Percentiles rank a stretch among this genome's conserved stretches.
Conservation (phyloP, 371 early-diverging fungal species). For the Vairimorpha apis region DNA sequence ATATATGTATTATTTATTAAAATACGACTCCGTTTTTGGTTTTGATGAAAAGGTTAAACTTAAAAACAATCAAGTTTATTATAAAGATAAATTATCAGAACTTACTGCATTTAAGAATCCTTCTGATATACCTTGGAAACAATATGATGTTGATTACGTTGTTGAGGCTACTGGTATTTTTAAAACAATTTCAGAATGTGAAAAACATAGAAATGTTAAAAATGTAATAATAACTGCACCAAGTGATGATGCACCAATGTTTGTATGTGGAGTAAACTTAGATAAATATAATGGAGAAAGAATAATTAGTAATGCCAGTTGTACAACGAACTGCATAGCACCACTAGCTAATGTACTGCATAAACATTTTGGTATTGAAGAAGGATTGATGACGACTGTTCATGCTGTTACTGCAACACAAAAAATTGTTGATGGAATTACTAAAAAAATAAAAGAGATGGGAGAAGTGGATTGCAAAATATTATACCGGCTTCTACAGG, state of each 20-base stretch:
- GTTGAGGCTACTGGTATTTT: slow-evolving; percentile 97
- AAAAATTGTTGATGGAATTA: slow-evolving; percentile 95
- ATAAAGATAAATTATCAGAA: slow-evolving; percentile 71
- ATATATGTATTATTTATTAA: slow-evolving; percentile 86
- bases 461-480: slow-evolving; percentile 89
- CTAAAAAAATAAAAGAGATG: slow-evolving; percentile 86
- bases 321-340: slow-evolving; percentile 99
- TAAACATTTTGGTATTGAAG: slow-evolving; percentile 78
- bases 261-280: slow-evolving; percentile 78
- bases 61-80: slow-evolving; percentile 74
- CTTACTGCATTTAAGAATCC: slow-evolving; percentile 70
- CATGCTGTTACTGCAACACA: slow-evolving; percentile 97
- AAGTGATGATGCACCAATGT: slow-evolving; percentile 72
- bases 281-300: slow-evolving; percentile 74
- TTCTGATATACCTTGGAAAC: slow-evolving; percentile 80
- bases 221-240: slow-evolving; percentile 96
- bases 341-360: slow-evolving; percentile 92
- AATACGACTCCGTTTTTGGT: slow-evolving; percentile 94
- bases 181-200: slow-evolving; percentile 77
- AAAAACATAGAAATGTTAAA: slow-evolving; percentile 80
- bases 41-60: slow-evolving; percentile 69
- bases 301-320: slow-evolving; percentile 93
- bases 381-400: slow-evolving; percentile 86
- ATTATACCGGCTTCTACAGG: slow-evolving; percentile 98
- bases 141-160: slow-evolving; percentile 77